Conservation (phyloP, 2,329 filamentous ascomycete genomes). For the Neonectria coccinea region DNA sequence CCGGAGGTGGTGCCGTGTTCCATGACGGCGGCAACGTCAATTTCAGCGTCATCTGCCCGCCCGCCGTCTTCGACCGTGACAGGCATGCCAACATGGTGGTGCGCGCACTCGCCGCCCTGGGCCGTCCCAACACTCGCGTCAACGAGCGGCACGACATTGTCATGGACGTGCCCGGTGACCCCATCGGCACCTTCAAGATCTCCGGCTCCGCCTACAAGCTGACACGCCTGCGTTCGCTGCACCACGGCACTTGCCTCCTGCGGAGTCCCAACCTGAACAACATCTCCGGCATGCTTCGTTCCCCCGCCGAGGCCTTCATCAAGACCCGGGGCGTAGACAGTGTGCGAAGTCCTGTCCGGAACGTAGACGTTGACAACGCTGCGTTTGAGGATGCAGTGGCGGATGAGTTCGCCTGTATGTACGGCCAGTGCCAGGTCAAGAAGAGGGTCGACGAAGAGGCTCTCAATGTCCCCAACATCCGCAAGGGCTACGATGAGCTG, state of each 20-base stretch:
- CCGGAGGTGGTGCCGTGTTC: constrained; percentile 92
- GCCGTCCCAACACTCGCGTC: constrained; percentile 73
- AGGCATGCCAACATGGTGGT: constrained; percentile 94
- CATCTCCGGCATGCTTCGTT: constrained; percentile 78
- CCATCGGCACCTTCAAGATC: constrained; percentile 73
- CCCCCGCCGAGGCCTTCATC: constrained; percentile 82
- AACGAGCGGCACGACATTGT: constrained; percentile 96
- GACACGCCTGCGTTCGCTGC: constrained; percentile 81
- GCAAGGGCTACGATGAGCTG: constrained; percentile 48
- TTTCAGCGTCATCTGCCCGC: constrained; percentile 90
- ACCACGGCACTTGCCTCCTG: constrained; percentile 93
- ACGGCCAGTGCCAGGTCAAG: constrained; percentile 59
- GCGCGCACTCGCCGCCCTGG: constrained; percentile 75
- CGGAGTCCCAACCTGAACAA: constrained; percentile 77
- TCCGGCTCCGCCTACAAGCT: constrained; percentile 97
- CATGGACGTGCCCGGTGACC: constrained; percentile 59
- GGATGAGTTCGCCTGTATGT: constrained; percentile 75
- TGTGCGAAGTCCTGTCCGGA: constrained; percentile 85
- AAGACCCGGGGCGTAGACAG: constrained; percentile 89
- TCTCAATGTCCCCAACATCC: constrained; percentile 62
- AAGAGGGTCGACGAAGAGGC: constrained; percentile 62
- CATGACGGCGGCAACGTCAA: constrained; percentile 95
- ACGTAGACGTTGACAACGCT: constrained; percentile 70
- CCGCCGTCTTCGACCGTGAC: constrained; percentile 81
- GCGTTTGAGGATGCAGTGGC: constrained; percentile 68